A percentile compares a stretch with the other conserved stretches of the same genome.
These are phyloP conservation scores for Ganoderma meredithae DNA, from an alignment of 1,284 basidiomycete species.

Conservation along the genomic window DNA sequence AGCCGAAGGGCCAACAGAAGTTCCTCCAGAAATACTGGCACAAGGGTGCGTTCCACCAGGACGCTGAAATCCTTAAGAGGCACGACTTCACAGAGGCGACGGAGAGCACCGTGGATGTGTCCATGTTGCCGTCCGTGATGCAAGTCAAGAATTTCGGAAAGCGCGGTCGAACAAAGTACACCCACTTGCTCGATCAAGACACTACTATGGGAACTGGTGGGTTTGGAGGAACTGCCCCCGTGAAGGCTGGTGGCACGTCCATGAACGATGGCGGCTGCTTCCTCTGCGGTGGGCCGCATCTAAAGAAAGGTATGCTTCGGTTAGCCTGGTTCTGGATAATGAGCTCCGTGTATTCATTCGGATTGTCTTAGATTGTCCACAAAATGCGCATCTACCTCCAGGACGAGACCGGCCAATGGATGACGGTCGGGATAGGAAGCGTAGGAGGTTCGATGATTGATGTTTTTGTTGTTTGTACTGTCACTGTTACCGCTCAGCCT, in stretches of 20 bases:
- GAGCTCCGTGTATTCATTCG: background rate
- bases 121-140: constrained; percentile 92
- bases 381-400: constrained; percentile 61
- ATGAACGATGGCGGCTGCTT: constrained; percentile 82
- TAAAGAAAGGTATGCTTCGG: constrained; percentile 75
- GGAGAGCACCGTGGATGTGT: constrained; percentile 85
- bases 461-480: background rate
- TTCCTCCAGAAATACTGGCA: constrained; percentile 99
- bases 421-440: constrained; percentile 42
- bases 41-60: constrained; percentile 99
- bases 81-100: constrained; percentile 93
- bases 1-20: constrained; percentile 87
- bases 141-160: constrained; percentile 98
- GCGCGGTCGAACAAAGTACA: constrained; percentile 92
- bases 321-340: background rate
- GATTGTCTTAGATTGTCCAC: constrained; percentile 68
- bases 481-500: background rate
- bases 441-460: constrained; percentile 40
- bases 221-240: constrained; percentile 70
- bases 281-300: constrained; percentile 88
- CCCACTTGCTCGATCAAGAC: constrained; percentile 94
- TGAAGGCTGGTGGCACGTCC: constrained; percentile 63
- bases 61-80: constrained; percentile 85
- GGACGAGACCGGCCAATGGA: constrained; percentile 50
- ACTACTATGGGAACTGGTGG: constrained; percentile 74